Base-by-base conservation (phyloP, 495 filamentous ascomycete species). In the Penicillium cinerascens region DNA sequence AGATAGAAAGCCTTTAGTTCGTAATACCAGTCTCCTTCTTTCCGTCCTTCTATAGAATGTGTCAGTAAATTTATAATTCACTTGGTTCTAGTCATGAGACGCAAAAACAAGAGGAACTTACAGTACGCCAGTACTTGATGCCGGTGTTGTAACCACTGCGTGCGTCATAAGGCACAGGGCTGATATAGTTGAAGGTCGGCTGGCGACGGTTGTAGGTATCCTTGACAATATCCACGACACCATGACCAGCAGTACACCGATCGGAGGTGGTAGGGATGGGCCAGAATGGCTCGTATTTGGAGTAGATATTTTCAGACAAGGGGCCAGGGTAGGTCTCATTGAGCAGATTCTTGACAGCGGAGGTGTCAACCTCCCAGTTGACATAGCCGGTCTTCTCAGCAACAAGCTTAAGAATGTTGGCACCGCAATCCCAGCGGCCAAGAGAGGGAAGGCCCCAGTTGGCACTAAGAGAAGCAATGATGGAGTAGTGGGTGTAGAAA, bases 401-500 rank as follows among this genome's bases (percentile, higher is more conserved):
- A 17, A 85, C 80, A 15, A 83, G 64, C 26, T 78, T 60, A 49
- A 87, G 82, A n/a, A 88, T 71, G 51, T 89, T 89, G 27, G 86
- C 85, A 50, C 85, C 85, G 38, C 85, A 84, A 56, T 89, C 85
- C 72, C 83, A 88, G 57, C 86, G 76, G 11, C 86, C 86, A 6
- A 89, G 77, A 26, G 80, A 85, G 16, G 82, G 81, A 29, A 88
- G 72, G 11, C 70, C 82, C 84, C 84, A 88, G 74, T 90, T 90
- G 9, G 81, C 82, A 21, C 77, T 71, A 17, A 84, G 75, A 17
- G 84, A 83, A 9, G 86, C 73, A 51, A 91, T 77, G 49, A 79
- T 72, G 33, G 80, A 86, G 76, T 87, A 89, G 71, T 88, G 86
- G 60, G 82, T 82, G 70, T 89, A 89, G 74, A 82, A 88, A 41